Evolutionary conservation across 2,329 filamentous ascomycete genomes (phyloP).

Genomic region (Fusarium mundagurra): DNA sequence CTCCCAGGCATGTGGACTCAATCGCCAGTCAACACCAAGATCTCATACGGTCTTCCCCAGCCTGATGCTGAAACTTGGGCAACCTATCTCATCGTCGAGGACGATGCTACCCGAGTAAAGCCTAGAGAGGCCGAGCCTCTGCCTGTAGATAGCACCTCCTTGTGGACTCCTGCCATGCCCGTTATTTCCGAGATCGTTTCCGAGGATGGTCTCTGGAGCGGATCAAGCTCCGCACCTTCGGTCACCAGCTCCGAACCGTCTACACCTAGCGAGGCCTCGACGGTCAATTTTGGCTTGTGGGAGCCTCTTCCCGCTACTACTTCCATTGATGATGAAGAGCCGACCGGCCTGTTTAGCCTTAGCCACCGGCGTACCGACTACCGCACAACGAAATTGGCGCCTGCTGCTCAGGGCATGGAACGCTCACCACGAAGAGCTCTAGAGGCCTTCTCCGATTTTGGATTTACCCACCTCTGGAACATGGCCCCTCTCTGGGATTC

Average conservation of each 20-base stretch:
- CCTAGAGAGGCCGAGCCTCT: constrained; percentile 38
- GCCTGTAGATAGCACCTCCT: constrained; percentile 31
- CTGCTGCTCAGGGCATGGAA: constrained; percentile 37
- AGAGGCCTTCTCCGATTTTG: constrained; percentile 34
- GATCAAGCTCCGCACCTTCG: constrained; percentile 24
- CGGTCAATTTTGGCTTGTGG: constrained; percentile 41
- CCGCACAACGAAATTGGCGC: constrained; percentile 36
- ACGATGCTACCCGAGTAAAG: constrained; percentile 37
- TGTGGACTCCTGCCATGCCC: constrained; percentile 37
- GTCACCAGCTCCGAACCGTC: constrained; percentile 22
- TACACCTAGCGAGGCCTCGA: constrained; percentile 10
- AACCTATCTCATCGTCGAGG: constrained; percentile 35
- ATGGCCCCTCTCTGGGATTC: constrained; percentile 41
- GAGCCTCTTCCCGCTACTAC: constrained; percentile 16
- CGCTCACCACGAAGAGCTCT: constrained; percentile 32
- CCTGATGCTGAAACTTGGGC: constrained; percentile 44
- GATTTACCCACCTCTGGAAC: constrained; percentile 39
- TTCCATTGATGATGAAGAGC: constrained; percentile 29
- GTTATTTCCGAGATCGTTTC: constrained; percentile 21
- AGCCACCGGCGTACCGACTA: constrained; percentile 40
- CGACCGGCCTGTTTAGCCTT: constrained; percentile 39
- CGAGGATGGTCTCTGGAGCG: constrained; percentile 36
- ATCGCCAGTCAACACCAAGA: constrained; percentile 21
- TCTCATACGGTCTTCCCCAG: constrained; percentile 44
- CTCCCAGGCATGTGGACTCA: constrained; percentile 39